Percentiles rank a stretch among this genome's conserved stretches.
These are phyloP conservation scores for Mariannaea elegans DNA, from an alignment of 2,329 filamentous ascomycete genomes.

Conservation along the genomic window DNA sequence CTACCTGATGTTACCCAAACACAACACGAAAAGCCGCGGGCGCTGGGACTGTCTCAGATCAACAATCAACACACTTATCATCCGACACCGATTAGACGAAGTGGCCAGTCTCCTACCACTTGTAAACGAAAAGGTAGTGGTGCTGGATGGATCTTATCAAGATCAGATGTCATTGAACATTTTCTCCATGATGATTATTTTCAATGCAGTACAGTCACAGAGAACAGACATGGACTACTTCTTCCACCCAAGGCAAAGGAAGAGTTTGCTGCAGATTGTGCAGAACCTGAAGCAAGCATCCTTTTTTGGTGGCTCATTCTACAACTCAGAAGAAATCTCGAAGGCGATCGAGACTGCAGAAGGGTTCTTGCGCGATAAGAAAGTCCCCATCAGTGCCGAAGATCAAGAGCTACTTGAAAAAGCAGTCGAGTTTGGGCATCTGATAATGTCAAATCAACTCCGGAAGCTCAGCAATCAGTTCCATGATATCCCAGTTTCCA, in stretches of 20 bases:
- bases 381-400: constrained; percentile 64
- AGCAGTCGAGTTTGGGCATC: constrained; percentile 72
- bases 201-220: constrained; percentile 90
- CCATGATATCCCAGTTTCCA: constrained; percentile 81
- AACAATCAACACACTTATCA: constrained; percentile 80
- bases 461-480: constrained; percentile 74
- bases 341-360: constrained; percentile 72
- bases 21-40: constrained; percentile 61
- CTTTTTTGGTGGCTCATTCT: constrained; percentile 86
- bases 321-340: constrained; percentile 68
- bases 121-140: constrained; percentile 75
- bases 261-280: constrained; percentile 73
- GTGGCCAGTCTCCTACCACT: constrained; percentile 75
- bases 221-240: constrained; percentile 86
- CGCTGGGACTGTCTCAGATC: constrained; percentile 70
- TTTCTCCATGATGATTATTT: constrained; percentile 83
- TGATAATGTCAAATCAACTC: constrained; percentile 66
- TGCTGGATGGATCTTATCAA: constrained; percentile 83
- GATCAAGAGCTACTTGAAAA: constrained; percentile 70
- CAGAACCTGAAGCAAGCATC: constrained; percentile 83
- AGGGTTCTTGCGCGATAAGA: constrained; percentile 71
- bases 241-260: constrained; percentile 79
- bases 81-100: constrained; percentile 81
- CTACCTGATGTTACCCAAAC: constrained; percentile 71
- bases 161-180: constrained; percentile 85